Percentiles rank a stretch among this genome's conserved stretches.
These are phyloP conservation scores for Rhizophagus sp. DNA, from an alignment of 192 early-diverging fungal genomes.

Conservation along the genomic window DNA sequence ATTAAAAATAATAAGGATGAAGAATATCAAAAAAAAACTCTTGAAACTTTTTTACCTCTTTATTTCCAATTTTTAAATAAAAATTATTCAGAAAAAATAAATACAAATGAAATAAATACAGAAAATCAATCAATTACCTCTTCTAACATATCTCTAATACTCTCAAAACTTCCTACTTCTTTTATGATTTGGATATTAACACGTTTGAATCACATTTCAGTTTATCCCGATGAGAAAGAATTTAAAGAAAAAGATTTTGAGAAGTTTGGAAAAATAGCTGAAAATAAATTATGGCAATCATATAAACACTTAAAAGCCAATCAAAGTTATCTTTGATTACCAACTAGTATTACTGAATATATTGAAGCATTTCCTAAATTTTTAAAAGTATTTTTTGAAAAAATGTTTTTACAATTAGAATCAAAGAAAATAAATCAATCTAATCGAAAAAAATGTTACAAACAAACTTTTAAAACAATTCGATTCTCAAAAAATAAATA, in stretches of 20 bases:
- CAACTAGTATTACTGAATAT: neutral
- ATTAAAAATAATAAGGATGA: too few relatives aligned
- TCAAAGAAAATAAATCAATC: neutral
- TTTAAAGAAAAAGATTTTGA: neutral
- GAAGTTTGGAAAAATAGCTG: neutral
- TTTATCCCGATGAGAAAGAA: too few relatives aligned
- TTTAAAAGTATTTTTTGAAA: neutral
- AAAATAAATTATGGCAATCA: neutral
- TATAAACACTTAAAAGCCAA: neutral
- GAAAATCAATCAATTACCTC: too few relatives aligned
- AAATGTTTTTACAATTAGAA: neutral
- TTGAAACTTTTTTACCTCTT: too few relatives aligned
- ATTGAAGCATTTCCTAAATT: neutral
- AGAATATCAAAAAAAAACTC: too few relatives aligned
- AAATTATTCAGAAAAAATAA: too few relatives aligned
- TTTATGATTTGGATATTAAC: too few relatives aligned
- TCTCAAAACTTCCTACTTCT: too few relatives aligned
- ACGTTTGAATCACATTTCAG: too few relatives aligned
- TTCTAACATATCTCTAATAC: too few relatives aligned
- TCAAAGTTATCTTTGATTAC: neutral
- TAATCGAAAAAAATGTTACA: neutral
- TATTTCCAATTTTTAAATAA: too few relatives aligned
- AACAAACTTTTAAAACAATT: neutral
- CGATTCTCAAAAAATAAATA: neutral
- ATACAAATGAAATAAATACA: too few relatives aligned